These are phyloP conservation scores for Populus hybrid DNA, from an alignment of 441 rosid species.

Conservation along the genomic window DNA sequence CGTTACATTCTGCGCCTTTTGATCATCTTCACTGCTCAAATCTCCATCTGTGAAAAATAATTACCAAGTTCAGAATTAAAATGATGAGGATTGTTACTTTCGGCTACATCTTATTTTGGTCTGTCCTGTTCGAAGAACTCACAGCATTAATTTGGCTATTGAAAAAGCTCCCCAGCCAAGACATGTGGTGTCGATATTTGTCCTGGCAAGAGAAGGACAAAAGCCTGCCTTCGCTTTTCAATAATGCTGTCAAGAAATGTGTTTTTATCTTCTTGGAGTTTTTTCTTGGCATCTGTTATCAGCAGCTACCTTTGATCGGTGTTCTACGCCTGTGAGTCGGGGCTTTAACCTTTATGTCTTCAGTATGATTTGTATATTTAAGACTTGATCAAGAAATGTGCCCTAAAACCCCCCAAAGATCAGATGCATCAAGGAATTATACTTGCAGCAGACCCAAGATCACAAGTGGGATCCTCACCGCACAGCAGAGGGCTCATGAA, in stretches of 20 bases:
- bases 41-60: background rate
- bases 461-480: background rate
- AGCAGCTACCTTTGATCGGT: too few species aligned
- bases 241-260: background rate
- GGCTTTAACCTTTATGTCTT: too few species aligned
- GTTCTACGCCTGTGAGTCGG: too few species aligned
- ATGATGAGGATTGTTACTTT: background rate
- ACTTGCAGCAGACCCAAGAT: background rate
- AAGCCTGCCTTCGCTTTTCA: background rate
- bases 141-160: background rate
- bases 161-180: background rate
- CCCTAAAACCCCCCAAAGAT: too few species aligned
- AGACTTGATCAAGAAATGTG: too few species aligned
- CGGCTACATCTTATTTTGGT: background rate
- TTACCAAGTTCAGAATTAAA: slow-evolving; percentile 5
- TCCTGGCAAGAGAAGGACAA: too few species aligned
- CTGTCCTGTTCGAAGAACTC: background rate
- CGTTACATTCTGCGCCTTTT: background rate
- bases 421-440: too few species aligned
- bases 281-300: too few species aligned
- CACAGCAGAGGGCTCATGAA: background rate
- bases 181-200: background rate
- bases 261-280: too few species aligned
- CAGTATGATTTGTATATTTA: too few species aligned
- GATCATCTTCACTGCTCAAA: background rate